Evolutionary conservation across 2,329 filamentous ascomycete genomes (phyloP).

Genomic region (Beauveria sp.): DNA sequence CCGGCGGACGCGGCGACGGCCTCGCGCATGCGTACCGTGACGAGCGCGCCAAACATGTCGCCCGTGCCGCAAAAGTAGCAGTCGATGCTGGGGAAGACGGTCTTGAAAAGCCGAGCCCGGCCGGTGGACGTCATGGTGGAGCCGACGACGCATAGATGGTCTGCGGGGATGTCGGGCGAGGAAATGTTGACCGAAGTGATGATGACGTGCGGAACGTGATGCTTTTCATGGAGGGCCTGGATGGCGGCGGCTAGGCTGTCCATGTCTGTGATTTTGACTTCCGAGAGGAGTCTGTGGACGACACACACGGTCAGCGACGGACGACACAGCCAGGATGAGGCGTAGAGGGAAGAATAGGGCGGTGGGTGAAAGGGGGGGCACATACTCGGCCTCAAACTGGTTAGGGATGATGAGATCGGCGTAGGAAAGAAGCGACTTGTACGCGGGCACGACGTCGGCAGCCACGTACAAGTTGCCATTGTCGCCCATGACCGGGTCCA

Average conservation of each 20-base stretch:
- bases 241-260: conserved; percentile 66
- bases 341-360: neutral
- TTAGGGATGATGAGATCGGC: conserved; percentile 93
- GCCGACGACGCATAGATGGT: conserved; percentile 64
- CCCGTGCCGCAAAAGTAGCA: conserved; percentile 95
- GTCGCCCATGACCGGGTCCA: conserved; percentile 98
- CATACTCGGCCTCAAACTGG: conserved; percentile 90
- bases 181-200: conserved; percentile 80
- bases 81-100: conserved; percentile 79
- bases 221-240: conserved; percentile 65
- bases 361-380: no score
- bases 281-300: conserved; percentile 64
- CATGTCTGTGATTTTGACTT: conserved; percentile 73
- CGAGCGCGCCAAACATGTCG: conserved; percentile 95
- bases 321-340: neutral
- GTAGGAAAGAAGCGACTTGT: conserved; percentile 68
- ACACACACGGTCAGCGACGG: neutral
- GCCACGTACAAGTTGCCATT: conserved; percentile 87
- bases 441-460: conserved; percentile 84
- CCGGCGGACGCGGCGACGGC: conserved; percentile 48
- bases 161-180: conserved; percentile 38
- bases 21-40: conserved; percentile 80
- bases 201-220: conserved; percentile 77
- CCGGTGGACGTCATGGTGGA: conserved; percentile 59
- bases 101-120: conserved; percentile 74